Conservation (phyloP, 2,329 filamentous ascomycete genomes). For the Neonectria magnoliae region DNA sequence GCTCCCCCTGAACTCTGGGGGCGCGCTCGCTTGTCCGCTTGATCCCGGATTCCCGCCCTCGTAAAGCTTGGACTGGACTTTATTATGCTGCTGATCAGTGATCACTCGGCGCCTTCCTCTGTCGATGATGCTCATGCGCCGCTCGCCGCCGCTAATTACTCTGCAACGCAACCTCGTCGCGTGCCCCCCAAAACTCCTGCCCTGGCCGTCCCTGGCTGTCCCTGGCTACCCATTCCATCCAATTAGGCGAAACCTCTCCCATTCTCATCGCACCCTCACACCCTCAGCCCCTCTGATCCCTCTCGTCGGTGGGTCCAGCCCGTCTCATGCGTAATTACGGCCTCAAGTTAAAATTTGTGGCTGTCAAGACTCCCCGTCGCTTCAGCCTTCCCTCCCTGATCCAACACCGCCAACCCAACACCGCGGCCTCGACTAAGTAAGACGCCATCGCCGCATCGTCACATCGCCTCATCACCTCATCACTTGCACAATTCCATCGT, state of each 20-base stretch:
- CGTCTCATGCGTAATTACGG: no score
- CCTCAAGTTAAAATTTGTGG: background rate
- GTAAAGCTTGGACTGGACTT: background rate
- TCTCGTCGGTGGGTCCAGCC: background rate
- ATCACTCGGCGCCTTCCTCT: background rate
- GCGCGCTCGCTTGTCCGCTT: background rate
- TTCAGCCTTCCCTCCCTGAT: background rate
- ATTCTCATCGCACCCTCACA: background rate
- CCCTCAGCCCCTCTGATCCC: background rate
- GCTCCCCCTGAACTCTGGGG: background rate
- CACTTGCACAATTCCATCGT: slow-evolving; percentile 1
- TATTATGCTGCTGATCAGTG: background rate
- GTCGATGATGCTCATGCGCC: no score
- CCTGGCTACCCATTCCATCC: background rate
- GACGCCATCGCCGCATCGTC: background rate
- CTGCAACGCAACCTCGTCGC: background rate
- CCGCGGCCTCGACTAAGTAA: background rate
- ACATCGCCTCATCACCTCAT: background rate
- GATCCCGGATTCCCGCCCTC: background rate
- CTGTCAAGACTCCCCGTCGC: background rate
- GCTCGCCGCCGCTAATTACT: background rate
- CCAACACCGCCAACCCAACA: background rate
- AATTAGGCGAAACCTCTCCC: background rate
- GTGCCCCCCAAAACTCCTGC: background rate
- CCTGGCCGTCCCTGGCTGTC: no score